Conservation (phyloP, 371 early-diverging fungal genomes). For the Saksenaea vasiformis region DNA sequence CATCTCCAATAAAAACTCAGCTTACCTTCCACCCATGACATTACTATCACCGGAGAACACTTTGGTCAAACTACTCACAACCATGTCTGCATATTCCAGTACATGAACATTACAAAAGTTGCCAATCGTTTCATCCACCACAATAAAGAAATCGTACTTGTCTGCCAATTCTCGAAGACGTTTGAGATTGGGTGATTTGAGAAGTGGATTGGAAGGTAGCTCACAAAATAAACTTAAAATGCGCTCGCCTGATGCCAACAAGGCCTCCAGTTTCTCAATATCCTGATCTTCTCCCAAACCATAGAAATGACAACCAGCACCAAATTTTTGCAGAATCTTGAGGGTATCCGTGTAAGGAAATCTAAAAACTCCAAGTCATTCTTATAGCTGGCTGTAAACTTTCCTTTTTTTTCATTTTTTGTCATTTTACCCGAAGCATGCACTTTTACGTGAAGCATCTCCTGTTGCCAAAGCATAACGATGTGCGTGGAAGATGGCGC, state of each 20-base stretch:
- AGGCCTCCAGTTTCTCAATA: constrained; percentile 68
- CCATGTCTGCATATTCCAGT: constrained; percentile 80
- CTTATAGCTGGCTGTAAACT: background rate
- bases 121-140: constrained; percentile 95
- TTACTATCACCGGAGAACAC: constrained; percentile 94
- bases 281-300: constrained; percentile 79
- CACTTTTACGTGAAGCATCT: constrained; percentile 63
- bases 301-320: constrained; percentile 83
- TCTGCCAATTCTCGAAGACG: constrained; percentile 79
- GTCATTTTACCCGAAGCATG: constrained; percentile 83
- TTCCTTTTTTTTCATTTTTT: background rate
- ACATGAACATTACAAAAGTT: constrained; percentile 87
- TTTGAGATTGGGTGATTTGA: constrained; percentile 78
- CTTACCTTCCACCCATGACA: constrained; percentile 95
- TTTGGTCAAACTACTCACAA: constrained; percentile 93
- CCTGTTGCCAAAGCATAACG: constrained; percentile 55
- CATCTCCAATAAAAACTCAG: background rate
- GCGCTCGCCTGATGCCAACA: constrained; percentile 58
- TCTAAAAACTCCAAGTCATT: too few species aligned
- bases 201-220: constrained; percentile 92
- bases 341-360: constrained; percentile 95
- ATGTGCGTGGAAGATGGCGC: constrained; percentile 89
- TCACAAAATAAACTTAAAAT: constrained; percentile 88
- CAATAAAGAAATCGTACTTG: constrained; percentile 72
- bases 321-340: constrained; percentile 93